Percentiles rank a stretch among this genome's conserved stretches.
Evolutionary conservation across 169 alveolate species (phyloP).

Genomic region (Eimeria zaria): DNA sequence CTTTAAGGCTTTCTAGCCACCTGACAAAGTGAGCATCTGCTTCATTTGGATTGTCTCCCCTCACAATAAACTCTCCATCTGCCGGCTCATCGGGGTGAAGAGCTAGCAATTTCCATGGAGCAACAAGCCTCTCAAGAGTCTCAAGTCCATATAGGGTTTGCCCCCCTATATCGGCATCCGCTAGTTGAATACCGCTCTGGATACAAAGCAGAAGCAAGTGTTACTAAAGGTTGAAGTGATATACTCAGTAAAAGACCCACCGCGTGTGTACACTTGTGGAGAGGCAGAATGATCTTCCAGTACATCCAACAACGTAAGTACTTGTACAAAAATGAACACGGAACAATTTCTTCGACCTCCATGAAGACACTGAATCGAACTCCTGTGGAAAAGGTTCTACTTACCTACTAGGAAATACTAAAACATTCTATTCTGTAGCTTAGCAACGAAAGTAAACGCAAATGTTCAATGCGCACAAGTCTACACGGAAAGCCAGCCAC

Average conservation of each 20-base stretch:
- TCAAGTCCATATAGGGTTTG: constrained; percentile 32
- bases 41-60: constrained; percentile 39
- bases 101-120: constrained; percentile 52
- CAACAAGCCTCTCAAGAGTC: constrained; percentile 59
- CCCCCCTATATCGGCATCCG: constrained; percentile 27
- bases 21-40: neutral
- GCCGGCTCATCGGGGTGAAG: constrained; percentile 54
- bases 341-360: neutral
- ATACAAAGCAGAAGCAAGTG: neutral
- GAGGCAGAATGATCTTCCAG: too few relatives aligned
- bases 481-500: neutral
- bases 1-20: constrained; percentile 50
- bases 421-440: neutral
- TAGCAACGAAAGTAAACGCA: neutral
- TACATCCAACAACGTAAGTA: neutral
- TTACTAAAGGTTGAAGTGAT: neutral
- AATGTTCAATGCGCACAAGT: neutral
- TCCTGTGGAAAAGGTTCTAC: neutral
- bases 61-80: constrained; percentile 57
- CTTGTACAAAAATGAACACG: neutral
- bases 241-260: neutral
- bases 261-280: neutral
- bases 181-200: constrained; percentile 54
- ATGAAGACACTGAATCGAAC: neutral
- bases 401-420: neutral